A percentile compares a stretch with the other conserved stretches of the same genome.
These are phyloP conservation scores for Eucommia ulmoides DNA, from an alignment of 257 asterid genomes.

Conservation along the genomic window DNA sequence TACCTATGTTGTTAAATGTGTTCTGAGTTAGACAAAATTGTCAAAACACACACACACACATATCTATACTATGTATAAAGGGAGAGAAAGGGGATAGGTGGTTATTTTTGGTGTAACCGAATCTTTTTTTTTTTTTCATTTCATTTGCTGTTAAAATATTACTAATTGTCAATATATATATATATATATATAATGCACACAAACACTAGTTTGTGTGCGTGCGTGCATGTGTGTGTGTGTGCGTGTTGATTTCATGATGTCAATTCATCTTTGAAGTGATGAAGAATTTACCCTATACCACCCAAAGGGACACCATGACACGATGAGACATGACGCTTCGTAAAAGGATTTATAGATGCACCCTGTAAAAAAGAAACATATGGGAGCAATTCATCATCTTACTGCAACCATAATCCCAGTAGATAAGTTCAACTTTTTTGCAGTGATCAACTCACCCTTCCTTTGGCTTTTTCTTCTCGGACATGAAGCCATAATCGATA, in stretches of 20 bases:
- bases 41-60: background rate
- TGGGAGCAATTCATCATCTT: conserved; percentile 5
- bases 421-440: background rate
- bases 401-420: conserved; percentile 1
- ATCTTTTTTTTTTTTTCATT: background rate
- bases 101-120: background rate
- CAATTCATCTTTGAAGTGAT: background rate
- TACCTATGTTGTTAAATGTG: too few species aligned
- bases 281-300: conserved; percentile 70
- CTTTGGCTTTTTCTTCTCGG: conserved; percentile 35
- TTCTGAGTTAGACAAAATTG: too few species aligned
- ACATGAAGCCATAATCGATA: conserved; percentile 65
- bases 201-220: background rate
- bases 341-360: conserved; percentile 66
- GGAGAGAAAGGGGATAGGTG: background rate
- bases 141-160: background rate
- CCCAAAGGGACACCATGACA: conserved; percentile 95
- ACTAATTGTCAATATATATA: background rate
- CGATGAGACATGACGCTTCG: conserved; percentile 57
- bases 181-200: too few species aligned
- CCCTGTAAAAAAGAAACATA: conserved; percentile 42
- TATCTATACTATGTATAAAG: background rate
- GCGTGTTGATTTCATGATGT: background rate
- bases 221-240: background rate
- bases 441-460: conserved; percentile 18